These are phyloP conservation scores for Cercospora beticola DNA, from an alignment of 2,329 filamentous ascomycete species.

Conservation along the genomic window DNA sequence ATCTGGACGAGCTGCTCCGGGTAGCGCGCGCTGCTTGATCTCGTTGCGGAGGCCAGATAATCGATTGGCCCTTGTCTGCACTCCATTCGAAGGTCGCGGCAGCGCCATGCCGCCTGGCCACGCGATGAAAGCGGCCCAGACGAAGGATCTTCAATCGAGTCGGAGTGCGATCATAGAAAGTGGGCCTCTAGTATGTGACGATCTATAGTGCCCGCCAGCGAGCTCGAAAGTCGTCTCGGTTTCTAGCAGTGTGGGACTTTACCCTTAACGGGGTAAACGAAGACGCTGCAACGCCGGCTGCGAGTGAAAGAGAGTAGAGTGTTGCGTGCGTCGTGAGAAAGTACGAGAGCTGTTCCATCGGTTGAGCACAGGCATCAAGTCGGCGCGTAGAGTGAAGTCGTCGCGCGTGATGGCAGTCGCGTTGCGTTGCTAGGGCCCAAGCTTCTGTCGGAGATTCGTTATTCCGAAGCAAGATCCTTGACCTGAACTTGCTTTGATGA, in stretches of 20 bases:
- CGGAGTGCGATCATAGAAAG: neutral
- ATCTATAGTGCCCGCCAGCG: neutral
- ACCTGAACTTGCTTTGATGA: neutral
- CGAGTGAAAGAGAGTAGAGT: neutral
- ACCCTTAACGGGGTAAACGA: neutral
- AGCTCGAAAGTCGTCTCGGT: neutral
- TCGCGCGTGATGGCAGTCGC: neutral
- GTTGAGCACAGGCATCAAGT: neutral
- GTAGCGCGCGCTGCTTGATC: neutral
- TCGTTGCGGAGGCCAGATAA: neutral
- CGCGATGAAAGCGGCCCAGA: too few relatives aligned
- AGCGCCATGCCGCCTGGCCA: neutral
- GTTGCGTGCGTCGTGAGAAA: neutral
- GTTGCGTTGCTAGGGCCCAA: neutral
- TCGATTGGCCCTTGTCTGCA: neutral
- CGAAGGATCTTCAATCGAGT: neutral
- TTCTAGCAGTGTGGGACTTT: neutral
- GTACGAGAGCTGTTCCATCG: neutral
- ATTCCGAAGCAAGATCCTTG: neutral
- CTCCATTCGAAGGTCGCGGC: neutral
- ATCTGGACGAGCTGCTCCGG: conserved; percentile 3
- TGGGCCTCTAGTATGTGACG: neutral
- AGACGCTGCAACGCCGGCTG: neutral
- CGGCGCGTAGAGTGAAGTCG: neutral
- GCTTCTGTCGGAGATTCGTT: neutral